Evolutionary conservation across 345 rosid species (phyloP), one percentile per base, ranked within the genome.

Genomic region (Acer yangbiense): DNA sequence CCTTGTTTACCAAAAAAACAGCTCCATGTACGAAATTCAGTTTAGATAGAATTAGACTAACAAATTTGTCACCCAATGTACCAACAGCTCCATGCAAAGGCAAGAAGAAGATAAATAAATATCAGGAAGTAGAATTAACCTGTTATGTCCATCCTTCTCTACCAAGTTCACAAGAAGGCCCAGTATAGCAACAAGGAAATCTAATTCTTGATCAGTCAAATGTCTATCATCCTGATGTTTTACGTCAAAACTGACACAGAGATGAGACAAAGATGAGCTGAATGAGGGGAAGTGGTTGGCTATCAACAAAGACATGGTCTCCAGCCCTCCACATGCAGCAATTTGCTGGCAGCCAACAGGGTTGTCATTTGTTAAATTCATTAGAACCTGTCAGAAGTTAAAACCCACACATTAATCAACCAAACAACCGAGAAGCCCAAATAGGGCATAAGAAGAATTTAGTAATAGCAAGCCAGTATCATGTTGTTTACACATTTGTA

Each of bases 321-420:
- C 99, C 76, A 95, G 83, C 55, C 94, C 99, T 78, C 93, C 92
- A 77, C 87, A 94, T 21, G 86, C 83, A 82, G 94, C 97, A 83
- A 95, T 87, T 91, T 93, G 92, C 80, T 79, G 89, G 85, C 99
- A 95, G 65, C 98, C 97, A 57, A 84, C 78, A 66, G 96, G 86
- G 66, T 95, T 93, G 69, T 92, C 99, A 85, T 95, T 95, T 20
- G 99, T 94, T 78, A 93, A 82, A 84, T 95, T 95, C 95, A 95
- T 93, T 74, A 95, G 84, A 71, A 94, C 98, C 99, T 95, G 91
- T 79, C 77, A 76, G 32, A 80, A 58, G 44, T 71, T 44, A 62
- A 62, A n/a, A 79, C 20, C 68, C 66, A 44, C 65, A 23, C 62
- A 50, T 71, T 50, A 44, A 78, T 57, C 50, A 71, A 71, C 78